Percentiles rank a stretch among this genome's conserved stretches.
These are phyloP conservation scores for Paralagenidium karlingii DNA, from an alignment of 352 stramenopile genomes.

Conservation along the genomic window DNA sequence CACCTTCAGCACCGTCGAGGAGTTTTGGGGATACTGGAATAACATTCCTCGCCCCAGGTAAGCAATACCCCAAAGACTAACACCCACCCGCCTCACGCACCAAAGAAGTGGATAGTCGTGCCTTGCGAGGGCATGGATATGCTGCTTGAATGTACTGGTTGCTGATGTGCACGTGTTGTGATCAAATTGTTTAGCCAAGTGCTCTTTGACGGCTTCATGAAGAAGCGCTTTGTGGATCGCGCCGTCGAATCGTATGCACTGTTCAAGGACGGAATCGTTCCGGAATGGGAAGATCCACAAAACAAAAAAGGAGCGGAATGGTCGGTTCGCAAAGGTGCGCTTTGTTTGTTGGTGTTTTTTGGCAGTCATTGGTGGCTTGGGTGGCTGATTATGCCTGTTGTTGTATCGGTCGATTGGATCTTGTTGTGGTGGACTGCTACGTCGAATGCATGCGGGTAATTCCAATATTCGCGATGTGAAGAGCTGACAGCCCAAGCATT, in stretches of 20 bases:
- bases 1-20: slow-evolving; percentile 73
- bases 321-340: slow-evolving; percentile 64
- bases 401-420: background rate
- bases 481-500: slow-evolving; percentile 61
- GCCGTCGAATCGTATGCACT: slow-evolving; percentile 90
- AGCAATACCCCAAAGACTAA: no score
- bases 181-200: slow-evolving; percentile 25
- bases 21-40: slow-evolving; percentile 88
- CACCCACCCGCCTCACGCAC: no score
- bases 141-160: background rate
- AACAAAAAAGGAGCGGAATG: slow-evolving; percentile 85
- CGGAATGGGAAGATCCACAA: slow-evolving; percentile 83
- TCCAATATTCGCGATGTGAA: no score
- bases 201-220: slow-evolving; percentile 68
- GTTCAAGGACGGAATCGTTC: slow-evolving; percentile 84
- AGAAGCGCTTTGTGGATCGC: slow-evolving; percentile 87
- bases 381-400: no score
- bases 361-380: background rate
- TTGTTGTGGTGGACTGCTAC: slow-evolving; percentile 1
- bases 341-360: background rate
- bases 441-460: slow-evolving; percentile 1
- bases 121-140: no score
- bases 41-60: slow-evolving; percentile 84
- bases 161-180: background rate
- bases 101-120: no score